Conservation (phyloP, 805 yeast species). For the Metahyphopichia silvanorum region DNA sequence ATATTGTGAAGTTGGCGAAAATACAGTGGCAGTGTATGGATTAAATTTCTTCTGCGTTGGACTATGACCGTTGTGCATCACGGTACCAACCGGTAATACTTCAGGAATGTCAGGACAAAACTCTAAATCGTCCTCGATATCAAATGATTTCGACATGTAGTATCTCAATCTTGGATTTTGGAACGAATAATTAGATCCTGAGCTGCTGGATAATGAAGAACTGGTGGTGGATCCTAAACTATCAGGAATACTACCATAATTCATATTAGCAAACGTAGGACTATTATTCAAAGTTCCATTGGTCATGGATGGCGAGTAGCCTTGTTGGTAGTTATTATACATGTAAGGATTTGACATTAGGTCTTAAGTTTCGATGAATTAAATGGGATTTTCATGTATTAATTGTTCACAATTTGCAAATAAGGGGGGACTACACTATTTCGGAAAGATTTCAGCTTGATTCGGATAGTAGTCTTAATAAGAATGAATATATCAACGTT, state of each 20-base stretch:
- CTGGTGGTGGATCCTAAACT: slow-evolving; percentile 7
- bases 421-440: no score
- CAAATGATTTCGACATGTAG: slow-evolving; percentile 58
- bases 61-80: slow-evolving; percentile 13
- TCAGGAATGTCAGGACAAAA: slow-evolving; percentile 61
- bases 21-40: slow-evolving; percentile 64
- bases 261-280: slow-evolving; percentile 27
- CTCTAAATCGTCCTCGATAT: slow-evolving; percentile 60
- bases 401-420: no score
- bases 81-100: slow-evolving; percentile 1
- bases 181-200: slow-evolving; percentile 28
- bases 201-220: slow-evolving; percentile 2
- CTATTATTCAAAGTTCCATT: slow-evolving; percentile 17
- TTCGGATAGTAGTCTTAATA: no score
- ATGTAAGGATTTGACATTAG: slow-evolving; percentile 37
- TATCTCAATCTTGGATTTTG: slow-evolving; percentile 53
- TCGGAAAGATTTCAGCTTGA: no score
- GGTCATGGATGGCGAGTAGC: slow-evolving; percentile 27
- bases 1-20: slow-evolving; percentile 50
- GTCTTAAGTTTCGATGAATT: no score
- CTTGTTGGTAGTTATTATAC: slow-evolving; percentile 28
- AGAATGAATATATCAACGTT: no score
- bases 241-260: slow-evolving; percentile 1
- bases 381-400: no score
- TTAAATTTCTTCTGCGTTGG: slow-evolving; percentile 52